Base-by-base conservation (phyloP, 208 protist species). In the Leishmania major region DNA sequence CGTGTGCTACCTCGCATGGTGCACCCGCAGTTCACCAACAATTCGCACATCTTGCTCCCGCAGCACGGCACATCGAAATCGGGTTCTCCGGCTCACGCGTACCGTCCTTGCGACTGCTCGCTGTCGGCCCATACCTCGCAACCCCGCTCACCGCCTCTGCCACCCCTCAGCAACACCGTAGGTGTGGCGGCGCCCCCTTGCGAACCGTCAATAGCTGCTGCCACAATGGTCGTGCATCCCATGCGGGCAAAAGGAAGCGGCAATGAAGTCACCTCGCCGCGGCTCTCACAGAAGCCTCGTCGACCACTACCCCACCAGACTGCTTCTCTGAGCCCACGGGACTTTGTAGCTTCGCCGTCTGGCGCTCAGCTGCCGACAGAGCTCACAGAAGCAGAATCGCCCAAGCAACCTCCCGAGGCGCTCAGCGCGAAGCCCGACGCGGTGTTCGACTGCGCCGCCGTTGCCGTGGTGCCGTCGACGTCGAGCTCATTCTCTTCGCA, bases 11-110 rank as follows among this genome's bases (percentile, higher is more conserved):
- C 43, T 22, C 80, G 82, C 31, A 53, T 47, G 15, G 35, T 13
- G 17, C 83, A 89, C 74, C 79, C 83, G 8, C 60, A 83, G 22
- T 86, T 86, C 45, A 64, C 71, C 49, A 64, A 35, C 47, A 62
- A 78, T n/a, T 3, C 75, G 19, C 72, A 55, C 3, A 31, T 7
- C 6, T 55, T 62, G 31, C 28, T 17, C 13, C 22, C 35, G 40
- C 15, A 78, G 11, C 75, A 78, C 57, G 3, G 2, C 57, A 49
- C 37, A n/a, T 47, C 25, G 1, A 28, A 22, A 59, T 31, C 31
- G 15, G 10, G 28, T 35, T 47, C 53, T 7, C 35, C 3, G 17
- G 40, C n/a, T 7, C n/a, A 55, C n/a, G 31, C 51, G 11, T 28
- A 77, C 7, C 15, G 10, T 19, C 53, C 17, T 13, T 25, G 13